Percentiles rank a stretch among this genome's conserved stretches.
phyloP scores from a whole-genome alignment of 495 filamentous ascomycete species.

The Xylaria bambusicola region DNA sequence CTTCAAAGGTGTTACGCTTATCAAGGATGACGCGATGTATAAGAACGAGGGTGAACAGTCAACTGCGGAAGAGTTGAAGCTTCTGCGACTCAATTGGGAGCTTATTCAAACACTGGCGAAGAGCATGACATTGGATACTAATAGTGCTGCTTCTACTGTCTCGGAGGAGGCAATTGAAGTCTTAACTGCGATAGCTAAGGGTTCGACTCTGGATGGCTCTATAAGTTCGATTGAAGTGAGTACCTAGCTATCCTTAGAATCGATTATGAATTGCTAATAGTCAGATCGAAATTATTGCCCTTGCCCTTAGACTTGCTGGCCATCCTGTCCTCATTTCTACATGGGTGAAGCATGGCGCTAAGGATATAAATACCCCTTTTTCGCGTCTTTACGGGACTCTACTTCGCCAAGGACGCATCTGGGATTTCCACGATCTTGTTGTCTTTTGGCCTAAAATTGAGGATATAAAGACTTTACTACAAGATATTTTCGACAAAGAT shows the following conservation, averaged over 20 bases:
- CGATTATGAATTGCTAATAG: not conserved
- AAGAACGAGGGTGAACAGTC: not conserved
- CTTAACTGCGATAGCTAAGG: not conserved
- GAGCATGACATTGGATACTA: conserved; percentile 5
- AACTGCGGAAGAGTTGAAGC: not conserved
- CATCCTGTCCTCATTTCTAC: conserved; percentile 10
- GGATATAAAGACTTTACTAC: conserved; percentile 1
- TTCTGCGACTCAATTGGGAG: conserved; percentile 7
- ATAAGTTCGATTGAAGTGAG: conserved; percentile 16
- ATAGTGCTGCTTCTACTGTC: not conserved
- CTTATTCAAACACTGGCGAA: not conserved
- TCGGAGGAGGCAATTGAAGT: conserved; percentile 14
- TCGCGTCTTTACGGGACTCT: conserved; percentile 3
- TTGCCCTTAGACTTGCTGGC: not conserved
- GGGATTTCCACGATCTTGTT: conserved; percentile 14
- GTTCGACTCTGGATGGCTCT: not conserved
- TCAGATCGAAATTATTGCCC: conserved; percentile 13
- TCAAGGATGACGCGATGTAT: conserved; percentile 13
- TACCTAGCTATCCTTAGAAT: not conserved
- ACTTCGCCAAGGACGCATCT: conserved; percentile 17
- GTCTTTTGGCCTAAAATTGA: conserved; percentile 5
- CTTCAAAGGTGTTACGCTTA: conserved; percentile 15
- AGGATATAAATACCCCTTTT: not conserved
- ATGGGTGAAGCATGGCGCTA: conserved; percentile 2
- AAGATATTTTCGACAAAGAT: conserved; percentile 9